These are phyloP conservation scores for Suzukiozyma palmioleophila DNA, from an alignment of 1,139 yeast genomes.

Conservation along the genomic window DNA sequence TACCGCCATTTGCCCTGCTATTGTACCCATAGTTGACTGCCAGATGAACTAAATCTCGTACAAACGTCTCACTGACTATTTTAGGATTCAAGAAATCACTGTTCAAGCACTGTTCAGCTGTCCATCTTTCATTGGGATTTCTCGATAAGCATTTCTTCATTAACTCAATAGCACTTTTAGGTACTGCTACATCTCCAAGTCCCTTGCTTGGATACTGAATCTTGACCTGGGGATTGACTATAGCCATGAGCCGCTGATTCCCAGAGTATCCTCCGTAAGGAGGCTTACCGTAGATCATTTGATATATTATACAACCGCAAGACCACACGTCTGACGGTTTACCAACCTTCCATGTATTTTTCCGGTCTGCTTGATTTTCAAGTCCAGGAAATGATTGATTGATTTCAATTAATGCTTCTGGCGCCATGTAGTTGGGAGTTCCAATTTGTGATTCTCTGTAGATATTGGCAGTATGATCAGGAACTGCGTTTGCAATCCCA, in stretches of 20 bases:
- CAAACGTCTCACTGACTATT: constrained; percentile 61
- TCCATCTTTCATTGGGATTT: constrained; percentile 66
- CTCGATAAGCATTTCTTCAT: constrained; percentile 71
- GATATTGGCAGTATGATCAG: constrained; percentile 86
- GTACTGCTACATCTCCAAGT: constrained; percentile 60
- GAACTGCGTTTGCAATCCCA: constrained; percentile 93
- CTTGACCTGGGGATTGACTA: constrained; percentile 79
- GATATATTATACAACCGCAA: constrained; percentile 93
- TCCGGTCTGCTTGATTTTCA: constrained; percentile 17
- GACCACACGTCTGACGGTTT: constrained; percentile 98
- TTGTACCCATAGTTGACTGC: constrained; percentile 67
- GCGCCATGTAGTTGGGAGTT: constrained; percentile 97
- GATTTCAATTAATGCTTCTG: constrained; percentile 80
- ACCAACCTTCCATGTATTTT: constrained; percentile 80
- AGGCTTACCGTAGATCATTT: constrained; percentile 90
- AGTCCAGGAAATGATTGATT: constrained; percentile 29
- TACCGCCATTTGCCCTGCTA: constrained; percentile 30
- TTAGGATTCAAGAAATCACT: constrained; percentile 69
- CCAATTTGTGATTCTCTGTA: constrained; percentile 92
- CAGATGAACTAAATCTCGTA: constrained; percentile 69
- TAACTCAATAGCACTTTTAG: constrained; percentile 64
- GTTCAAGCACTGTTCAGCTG: constrained; percentile 55
- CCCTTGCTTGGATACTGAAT: constrained; percentile 67
- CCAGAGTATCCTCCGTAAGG: constrained; percentile 85
- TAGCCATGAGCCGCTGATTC: constrained; percentile 76